These are phyloP conservation scores for Cucumis melo DNA, from an alignment of 306 rosid genomes.

Conservation along the genomic window DNA sequence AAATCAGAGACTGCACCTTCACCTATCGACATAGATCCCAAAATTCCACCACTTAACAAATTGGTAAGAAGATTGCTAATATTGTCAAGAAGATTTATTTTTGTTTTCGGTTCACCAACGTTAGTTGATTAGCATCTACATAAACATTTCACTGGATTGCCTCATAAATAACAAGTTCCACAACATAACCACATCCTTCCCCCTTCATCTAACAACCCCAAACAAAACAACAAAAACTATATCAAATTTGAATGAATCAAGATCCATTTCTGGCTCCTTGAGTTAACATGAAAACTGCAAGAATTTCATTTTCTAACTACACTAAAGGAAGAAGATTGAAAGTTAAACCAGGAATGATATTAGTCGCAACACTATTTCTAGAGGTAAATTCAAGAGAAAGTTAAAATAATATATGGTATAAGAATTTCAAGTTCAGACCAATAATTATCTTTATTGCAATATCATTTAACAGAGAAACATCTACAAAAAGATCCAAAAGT, in stretches of 20 bases:
- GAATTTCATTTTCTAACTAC: not conserved
- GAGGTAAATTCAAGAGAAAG: not conserved
- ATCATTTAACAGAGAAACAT: not conserved
- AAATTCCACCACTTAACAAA: constrained; percentile 62
- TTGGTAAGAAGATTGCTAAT: constrained; percentile 80
- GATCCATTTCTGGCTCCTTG: not conserved
- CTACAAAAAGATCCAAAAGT: not conserved
- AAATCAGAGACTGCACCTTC: constrained; percentile 98
- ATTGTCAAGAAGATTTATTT: constrained; percentile 65
- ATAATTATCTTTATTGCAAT: not conserved
- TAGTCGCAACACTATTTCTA: not conserved
- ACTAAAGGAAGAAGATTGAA: not conserved
- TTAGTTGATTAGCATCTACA: constrained; percentile 57
- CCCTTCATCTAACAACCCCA: not conserved
- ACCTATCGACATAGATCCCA: constrained; percentile 81
- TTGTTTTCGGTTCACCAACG: constrained; percentile 46
- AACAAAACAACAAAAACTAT: too few species aligned
- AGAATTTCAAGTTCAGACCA: not conserved
- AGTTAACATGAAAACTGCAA: not conserved
- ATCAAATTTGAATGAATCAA: not conserved
- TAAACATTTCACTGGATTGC: not conserved
- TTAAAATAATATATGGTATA: not conserved
- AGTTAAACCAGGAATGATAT: not conserved
- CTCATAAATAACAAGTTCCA: not conserved
- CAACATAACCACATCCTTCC: not conserved